Base-by-base conservation (phyloP, 1,284 basidiomycete species). In the Tremellales sp. region DNA sequence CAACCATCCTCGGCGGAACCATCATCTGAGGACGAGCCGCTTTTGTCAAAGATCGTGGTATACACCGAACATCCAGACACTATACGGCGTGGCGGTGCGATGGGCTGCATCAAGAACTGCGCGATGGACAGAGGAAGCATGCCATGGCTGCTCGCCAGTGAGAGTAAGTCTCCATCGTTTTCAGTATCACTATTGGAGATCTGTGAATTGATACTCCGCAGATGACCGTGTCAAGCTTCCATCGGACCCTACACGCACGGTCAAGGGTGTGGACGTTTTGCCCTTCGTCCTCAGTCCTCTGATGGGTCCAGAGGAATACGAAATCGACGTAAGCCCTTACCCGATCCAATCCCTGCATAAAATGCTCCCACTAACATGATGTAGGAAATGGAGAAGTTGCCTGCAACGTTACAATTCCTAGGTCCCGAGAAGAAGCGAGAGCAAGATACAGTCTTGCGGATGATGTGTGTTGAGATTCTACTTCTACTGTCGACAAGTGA, bases 281-380 rank as follows among this genome's bases (percentile, higher is more conserved):
- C 85, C 88, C 0, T 86, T 84, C 62, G 78, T 99, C 10, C 78
- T 98, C 1, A 80, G 94, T 3, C 94, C 94, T 0, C 79, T 99
- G 2, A 92, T 93, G 54, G 93, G 93, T 4, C 87, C 91, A 1
- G 92, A 97, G 70, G 94, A 97, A 70, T 84, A 89, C 54, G 89
- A 94, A 53, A 78, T 92, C 2, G 91, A 94, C 58, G 88, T 87
- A 57, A 51, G 76, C 61, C 5, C 15, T 4, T n/a, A n/a, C n/a
- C n/a, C n/a, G n/a, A n/a, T n/a, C n/a, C n/a, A 6, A 33, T n/a
- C 23, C n/a, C 33, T 31, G 3, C 45, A 44, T 46, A 1, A 36
- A 15, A 41, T 49, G n/a, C 8, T 17, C 7, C 5, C n/a, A 15
- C 54, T 31, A 54, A 61, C 26, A 31, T 26, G 22, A 15, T 3